phyloP scores from a whole-genome alignment of 2,329 filamentous ascomycete genomes.

The Alternaria triticimaculans region DNA sequence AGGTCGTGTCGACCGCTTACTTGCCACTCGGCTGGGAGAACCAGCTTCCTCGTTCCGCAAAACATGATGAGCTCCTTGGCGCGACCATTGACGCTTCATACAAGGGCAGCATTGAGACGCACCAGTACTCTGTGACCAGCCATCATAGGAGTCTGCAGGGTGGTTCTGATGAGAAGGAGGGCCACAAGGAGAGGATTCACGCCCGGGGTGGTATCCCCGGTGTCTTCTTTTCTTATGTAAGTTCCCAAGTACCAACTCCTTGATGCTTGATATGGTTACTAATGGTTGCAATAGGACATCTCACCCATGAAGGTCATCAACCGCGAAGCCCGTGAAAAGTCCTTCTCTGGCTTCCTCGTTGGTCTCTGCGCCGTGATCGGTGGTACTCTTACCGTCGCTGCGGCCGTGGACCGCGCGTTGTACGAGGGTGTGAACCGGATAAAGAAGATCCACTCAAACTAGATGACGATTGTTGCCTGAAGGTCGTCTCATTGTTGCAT shows the following conservation, averaged over 20 bases:
- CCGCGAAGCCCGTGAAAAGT: constrained; percentile 86
- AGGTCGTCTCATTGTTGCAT: background rate
- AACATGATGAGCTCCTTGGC: constrained; percentile 61
- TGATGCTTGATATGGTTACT: constrained; percentile 2
- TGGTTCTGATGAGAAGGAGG: constrained; percentile 83
- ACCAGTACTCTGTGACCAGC: constrained; percentile 97
- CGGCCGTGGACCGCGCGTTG: constrained; percentile 86
- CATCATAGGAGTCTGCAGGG: constrained; percentile 89
- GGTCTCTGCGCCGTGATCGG: constrained; percentile 94
- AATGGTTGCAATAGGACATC: constrained; percentile 76
- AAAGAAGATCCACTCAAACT: constrained; percentile 80
- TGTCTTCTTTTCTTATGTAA: constrained; percentile 97
- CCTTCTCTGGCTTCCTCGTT: constrained; percentile 89
- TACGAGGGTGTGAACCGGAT: constrained; percentile 87
- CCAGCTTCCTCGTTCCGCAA: constrained; percentile 42
- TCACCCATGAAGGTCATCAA: constrained; percentile 99
- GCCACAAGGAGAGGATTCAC: constrained; percentile 90
- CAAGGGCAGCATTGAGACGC: constrained; percentile 92
- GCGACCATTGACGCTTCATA: constrained; percentile 55
- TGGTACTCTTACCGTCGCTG: constrained; percentile 93
- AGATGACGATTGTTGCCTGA: constrained; percentile 9
- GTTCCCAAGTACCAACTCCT: constrained; percentile 46
- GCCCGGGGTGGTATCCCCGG: constrained; percentile 91
- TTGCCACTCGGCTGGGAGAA: constrained; percentile 88
- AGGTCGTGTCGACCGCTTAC: constrained; percentile 96